Evolutionary conservation across 2,329 filamentous ascomycete genomes (phyloP), one percentile per base, ranked within the genome.

Genomic region (Penicillium sp.): DNA sequence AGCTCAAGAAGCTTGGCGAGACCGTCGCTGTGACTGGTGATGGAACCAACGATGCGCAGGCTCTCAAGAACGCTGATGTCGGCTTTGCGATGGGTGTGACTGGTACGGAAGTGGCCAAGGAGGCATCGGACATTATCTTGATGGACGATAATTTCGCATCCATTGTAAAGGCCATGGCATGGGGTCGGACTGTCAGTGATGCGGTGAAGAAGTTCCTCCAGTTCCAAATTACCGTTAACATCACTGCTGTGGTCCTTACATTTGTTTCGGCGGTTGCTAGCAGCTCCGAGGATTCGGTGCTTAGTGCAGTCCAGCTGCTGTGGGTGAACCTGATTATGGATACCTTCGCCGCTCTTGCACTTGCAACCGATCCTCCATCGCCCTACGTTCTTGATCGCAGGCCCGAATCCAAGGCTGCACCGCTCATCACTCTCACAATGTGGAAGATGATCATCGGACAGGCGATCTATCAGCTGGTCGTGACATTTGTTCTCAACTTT

Each of bases 71-170:
- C 63, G 89, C 89, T 6, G 88, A 92, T 65, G 86, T 92, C 44
- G 89, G 89, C 24, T 92, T 92, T 72, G 90, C 88, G 16, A 92
- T 92, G 89, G 89, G 89, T 60, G 89, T 92, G 47, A 81, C 88
- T 13, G 89, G 89, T 55, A 92, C 89, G 0, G 89, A 92, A 69
- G 88, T 92, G 35, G 89, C 89, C 41, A 92, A 92, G 72, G 88
- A 92, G 71, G 89, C 89, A 1, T 92, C 89, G 7, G 87, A 88
- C 33, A 92, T 92, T 55, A 90, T 92, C 62, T 78, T 92, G 13
- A 91, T 92, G 88, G 89, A 92, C 66, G 89, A 92, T 72, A 92
- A 92, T 74, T 92, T 92, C 71, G 81, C 85, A 25, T 91, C 88
- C n/a, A 92, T 92, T 55, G 86, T 92, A 58, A 90, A 90, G 72